Base-by-base conservation (phyloP, 2,329 filamentous ascomycete genomes). In the Calonectria multiphialidica region DNA sequence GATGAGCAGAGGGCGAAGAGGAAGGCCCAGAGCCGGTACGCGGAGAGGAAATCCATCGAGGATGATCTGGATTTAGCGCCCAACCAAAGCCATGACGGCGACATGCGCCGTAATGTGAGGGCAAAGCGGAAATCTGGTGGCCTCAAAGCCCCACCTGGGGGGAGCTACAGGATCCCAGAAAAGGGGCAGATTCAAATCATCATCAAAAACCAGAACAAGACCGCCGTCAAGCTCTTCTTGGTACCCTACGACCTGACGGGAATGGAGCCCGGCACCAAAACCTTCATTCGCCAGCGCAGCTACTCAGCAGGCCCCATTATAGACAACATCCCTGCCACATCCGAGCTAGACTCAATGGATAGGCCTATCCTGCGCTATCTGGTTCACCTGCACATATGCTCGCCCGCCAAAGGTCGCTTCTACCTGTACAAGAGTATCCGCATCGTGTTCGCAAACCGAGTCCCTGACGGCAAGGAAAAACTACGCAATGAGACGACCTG, bases 161-260 rank as follows among this genome's bases (percentile, higher is more conserved):
- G 97, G 42, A 95, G 94, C 80, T 99, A 98, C 82, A 93, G 97
- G 50, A 98, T 99, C 66, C 97, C 97, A 0, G 93, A 97, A 80
- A 94, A 96, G 82, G 97, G 97, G 0, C 97, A 98, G 83, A 87
- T 99, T 16, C 97, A 99, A 79, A 98, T 99, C 75, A 93, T 99
- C 73, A 95, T 99, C 82, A 98, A 98, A 82, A 99, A 98, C 79
- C 96, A 96, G 18, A 98, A 98, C 85, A 98, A 98, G 82, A 98
- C 97, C 4, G 97, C 97, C 1, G 96, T 98, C 67, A 98, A 99
- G 83, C 87, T 99, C 0, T 98, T 98, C 78, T 88, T 98, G 28
- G 91, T 99, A 3, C 97, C 96, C 0, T 99, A 98, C 78, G 95
- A 98, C 81, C 87, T 99, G 1, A 89, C 91, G 1, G 96, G 95